Conservation (phyloP, 2,329 filamentous ascomycete species). For the Diaporthe sp. region DNA sequence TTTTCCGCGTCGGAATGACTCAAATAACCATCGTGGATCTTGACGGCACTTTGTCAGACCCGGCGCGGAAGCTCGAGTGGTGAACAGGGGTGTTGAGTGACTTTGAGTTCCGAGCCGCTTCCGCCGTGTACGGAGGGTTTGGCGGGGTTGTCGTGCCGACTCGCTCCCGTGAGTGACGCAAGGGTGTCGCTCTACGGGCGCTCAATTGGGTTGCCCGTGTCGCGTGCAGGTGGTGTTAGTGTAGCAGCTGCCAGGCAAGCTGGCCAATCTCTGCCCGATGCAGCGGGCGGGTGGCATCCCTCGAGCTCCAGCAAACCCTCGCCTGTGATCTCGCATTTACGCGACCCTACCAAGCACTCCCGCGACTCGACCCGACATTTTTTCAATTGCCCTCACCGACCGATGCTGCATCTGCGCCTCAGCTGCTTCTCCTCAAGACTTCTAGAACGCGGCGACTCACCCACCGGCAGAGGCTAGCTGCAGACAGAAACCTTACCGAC, state of each 20-base stretch:
- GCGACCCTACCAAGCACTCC: constrained; percentile 21
- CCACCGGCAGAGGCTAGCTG: constrained; percentile 33
- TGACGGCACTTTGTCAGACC: constrained; percentile 8
- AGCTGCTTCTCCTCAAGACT: constrained; percentile 23
- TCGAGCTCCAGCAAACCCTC: constrained; percentile 18
- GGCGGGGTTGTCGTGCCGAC: constrained; percentile 13
- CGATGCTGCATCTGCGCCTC: not conserved
- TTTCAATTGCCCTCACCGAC: constrained; percentile 6
- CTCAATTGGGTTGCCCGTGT: constrained; percentile 24
- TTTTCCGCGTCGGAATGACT: not conserved
- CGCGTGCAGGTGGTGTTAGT: constrained; percentile 25
- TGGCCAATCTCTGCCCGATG: constrained; percentile 31
- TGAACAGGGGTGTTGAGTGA: constrained; percentile 3
- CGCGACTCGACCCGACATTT: constrained; percentile 14
- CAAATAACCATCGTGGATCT: not conserved
- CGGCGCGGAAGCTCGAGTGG: constrained; percentile 13
- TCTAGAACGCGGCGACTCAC: constrained; percentile 31
- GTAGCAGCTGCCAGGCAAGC: constrained; percentile 19
- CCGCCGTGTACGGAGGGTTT: constrained; percentile 19
- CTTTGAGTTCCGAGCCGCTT: constrained; percentile 21
- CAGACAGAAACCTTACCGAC: constrained; percentile 29
- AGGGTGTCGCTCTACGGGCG: constrained; percentile 17
- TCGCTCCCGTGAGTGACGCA: constrained; percentile 31
- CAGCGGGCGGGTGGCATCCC: constrained; percentile 18
- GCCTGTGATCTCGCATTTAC: constrained; percentile 21